Evolutionary conservation across 129 eudicot species (phyloP).

Genomic region (Pittosporum tobira): DNA sequence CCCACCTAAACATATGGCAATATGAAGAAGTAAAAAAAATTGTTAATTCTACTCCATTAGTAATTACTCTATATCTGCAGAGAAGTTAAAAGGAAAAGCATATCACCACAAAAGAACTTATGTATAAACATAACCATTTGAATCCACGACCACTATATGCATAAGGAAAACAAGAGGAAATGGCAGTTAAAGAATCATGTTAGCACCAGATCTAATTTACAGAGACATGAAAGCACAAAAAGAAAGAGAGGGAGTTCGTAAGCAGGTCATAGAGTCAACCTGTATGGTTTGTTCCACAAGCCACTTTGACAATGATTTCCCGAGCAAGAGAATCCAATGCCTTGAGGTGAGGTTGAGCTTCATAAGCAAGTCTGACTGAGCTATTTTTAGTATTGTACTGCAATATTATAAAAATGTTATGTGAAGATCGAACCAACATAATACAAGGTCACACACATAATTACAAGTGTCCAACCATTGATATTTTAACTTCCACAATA

Average conservation of each 20-base stretch:
- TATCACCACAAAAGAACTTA: slow-evolving; percentile 40
- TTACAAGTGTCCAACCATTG: too few species aligned
- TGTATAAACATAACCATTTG: slow-evolving; percentile 89
- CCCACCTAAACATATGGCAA: slow-evolving; percentile 61
- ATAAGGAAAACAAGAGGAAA: slow-evolving; percentile 14
- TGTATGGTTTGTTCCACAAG: slow-evolving; percentile 96
- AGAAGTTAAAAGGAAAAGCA: background rate
- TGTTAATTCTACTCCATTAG: background rate
- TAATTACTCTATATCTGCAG: background rate
- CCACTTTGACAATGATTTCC: slow-evolving; percentile 86
- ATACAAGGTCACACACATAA: background rate
- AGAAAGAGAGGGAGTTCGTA: background rate
- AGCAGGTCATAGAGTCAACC: slow-evolving; percentile 26
- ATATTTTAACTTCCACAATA: too few species aligned
- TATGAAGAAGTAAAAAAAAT: background rate
- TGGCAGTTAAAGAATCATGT: background rate
- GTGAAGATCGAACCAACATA: background rate
- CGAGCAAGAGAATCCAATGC: slow-evolving; percentile 61
- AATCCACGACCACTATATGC: slow-evolving; percentile 80
- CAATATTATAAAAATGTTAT: slow-evolving; percentile 7
- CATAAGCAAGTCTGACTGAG: slow-evolving; percentile 92
- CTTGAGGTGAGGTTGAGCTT: slow-evolving; percentile 89
- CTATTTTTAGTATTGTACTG: slow-evolving; percentile 95
- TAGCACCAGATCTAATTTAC: background rate
- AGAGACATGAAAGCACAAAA: background rate